Evolutionary conservation across 768 basidiomycete species (phyloP).

Genomic region (Boletus sensibilis): DNA sequence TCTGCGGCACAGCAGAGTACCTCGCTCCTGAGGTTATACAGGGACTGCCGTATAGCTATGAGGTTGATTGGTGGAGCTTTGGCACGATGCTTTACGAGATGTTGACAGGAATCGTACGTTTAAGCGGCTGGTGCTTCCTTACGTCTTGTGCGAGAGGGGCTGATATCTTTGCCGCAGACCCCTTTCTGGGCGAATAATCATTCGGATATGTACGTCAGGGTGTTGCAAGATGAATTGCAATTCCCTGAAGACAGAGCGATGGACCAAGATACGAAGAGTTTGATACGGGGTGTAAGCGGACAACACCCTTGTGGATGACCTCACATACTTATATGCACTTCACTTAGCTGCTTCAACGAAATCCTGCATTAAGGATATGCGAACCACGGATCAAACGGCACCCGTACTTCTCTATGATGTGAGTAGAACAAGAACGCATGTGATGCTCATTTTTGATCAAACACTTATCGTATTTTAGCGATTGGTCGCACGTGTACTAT

Average conservation of each 20-base stretch:
- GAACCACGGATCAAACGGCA: conserved; percentile 94
- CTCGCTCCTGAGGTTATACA: conserved; percentile 96
- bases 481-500: conserved; percentile 92
- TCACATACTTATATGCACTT: conserved; percentile 11
- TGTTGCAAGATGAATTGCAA: conserved; percentile 83
- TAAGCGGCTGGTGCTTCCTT: conserved; percentile 6
- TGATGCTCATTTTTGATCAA: conserved; percentile 8
- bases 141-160: conserved; percentile 15
- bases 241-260: conserved; percentile 92
- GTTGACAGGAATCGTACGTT: conserved; percentile 85
- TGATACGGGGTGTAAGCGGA: conserved; percentile 84
- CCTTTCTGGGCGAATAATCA: conserved; percentile 93
- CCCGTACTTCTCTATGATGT: conserved; percentile 95
- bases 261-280: conserved; percentile 92
- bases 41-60: conserved; percentile 85
- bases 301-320: background rate
- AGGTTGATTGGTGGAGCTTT: conserved; percentile 98
- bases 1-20: conserved; percentile 96
- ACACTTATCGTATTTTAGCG: conserved; percentile 46
- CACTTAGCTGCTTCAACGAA: conserved; percentile 82
- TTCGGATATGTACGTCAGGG: conserved; percentile 91
- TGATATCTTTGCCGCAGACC: conserved; percentile 50
- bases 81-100: conserved; percentile 98
- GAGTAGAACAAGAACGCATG: conserved; percentile 30
- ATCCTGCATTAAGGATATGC: conserved; percentile 85